A percentile compares a stretch with the other conserved stretches of the same genome.
Evolutionary conservation across 306 rosid genomes (phyloP).

Genomic region (Hylodesmum podocarpum): DNA sequence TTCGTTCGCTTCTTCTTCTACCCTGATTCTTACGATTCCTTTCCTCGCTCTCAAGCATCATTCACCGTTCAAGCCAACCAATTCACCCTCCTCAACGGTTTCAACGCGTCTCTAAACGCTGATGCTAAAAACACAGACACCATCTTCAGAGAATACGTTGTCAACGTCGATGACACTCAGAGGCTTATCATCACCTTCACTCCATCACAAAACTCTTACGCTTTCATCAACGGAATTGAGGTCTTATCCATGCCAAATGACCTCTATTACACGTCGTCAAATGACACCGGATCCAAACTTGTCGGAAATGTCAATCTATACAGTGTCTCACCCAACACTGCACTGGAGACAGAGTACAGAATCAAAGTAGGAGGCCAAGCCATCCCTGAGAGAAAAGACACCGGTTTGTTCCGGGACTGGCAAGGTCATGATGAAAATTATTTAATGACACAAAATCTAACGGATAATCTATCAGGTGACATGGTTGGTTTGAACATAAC

Average conservation of each 20-base stretch:
- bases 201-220: constrained; percentile 39
- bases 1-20: constrained; percentile 45
- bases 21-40: constrained; percentile 20
- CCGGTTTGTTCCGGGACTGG: constrained; percentile 40
- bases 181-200: constrained; percentile 45
- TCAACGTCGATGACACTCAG: constrained; percentile 30
- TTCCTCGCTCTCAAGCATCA: constrained; percentile 19
- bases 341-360: constrained; percentile 36
- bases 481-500: accelerated
- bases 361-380: constrained; percentile 4
- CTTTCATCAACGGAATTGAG: constrained; percentile 75
- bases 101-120: constrained; percentile 38
- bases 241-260: constrained; percentile 64
- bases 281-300: neutral
- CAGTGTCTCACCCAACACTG: neutral
- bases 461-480: neutral
- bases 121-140: neutral
- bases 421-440: neutral
- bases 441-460: neutral
- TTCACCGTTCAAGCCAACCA: constrained; percentile 36
- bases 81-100: constrained; percentile 38
- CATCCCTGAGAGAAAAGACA: neutral
- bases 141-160: constrained; percentile 39
- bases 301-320: neutral
- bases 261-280: constrained; percentile 42